These are phyloP conservation scores for Pichia sp. DNA, from an alignment of 1,139 yeast genomes.

Conservation along the genomic window DNA sequence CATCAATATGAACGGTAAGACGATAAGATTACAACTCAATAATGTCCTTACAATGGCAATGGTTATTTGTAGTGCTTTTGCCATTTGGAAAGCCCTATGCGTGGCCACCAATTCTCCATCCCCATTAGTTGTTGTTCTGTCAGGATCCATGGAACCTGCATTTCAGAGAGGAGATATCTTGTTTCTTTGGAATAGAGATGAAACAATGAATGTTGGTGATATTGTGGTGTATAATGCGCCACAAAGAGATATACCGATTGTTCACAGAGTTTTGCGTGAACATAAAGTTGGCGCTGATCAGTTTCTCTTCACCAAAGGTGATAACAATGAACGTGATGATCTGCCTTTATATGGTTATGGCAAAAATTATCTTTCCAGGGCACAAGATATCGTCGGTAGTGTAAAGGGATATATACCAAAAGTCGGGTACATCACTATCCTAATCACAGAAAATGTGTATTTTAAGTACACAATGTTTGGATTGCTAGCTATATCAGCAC, in stretches of 20 bases:
- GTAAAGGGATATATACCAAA: slow-evolving; percentile 90
- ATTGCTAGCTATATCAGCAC: slow-evolving; percentile 50
- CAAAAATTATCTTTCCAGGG: slow-evolving; percentile 69
- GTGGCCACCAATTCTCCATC: slow-evolving; percentile 77
- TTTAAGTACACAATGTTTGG: slow-evolving; percentile 68
- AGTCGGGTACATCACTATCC: slow-evolving; percentile 84
- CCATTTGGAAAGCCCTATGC: slow-evolving; percentile 83
- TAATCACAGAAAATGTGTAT: slow-evolving; percentile 82
- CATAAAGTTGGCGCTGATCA: slow-evolving; percentile 42
- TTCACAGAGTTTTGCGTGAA: slow-evolving; percentile 86
- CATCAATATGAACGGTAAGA: slow-evolving; percentile 19
- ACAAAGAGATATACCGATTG: slow-evolving; percentile 84
- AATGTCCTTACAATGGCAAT: slow-evolving; percentile 62
- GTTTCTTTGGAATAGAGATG: slow-evolving; percentile 81
- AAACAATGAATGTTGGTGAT: slow-evolving; percentile 74
- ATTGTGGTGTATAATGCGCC: slow-evolving; percentile 88
- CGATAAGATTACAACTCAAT: slow-evolving; percentile 21
- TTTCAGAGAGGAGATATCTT: slow-evolving; percentile 96
- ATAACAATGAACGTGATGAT: slow-evolving; percentile 90
- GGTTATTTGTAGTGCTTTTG: slow-evolving; percentile 81
- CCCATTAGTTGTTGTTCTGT: slow-evolving; percentile 91
- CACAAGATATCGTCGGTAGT: slow-evolving; percentile 75
- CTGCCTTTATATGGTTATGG: slow-evolving; percentile 72
- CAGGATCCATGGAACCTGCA: slow-evolving; percentile 99
- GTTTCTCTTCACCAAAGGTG: slow-evolving; percentile 86